Conservation (phyloP, 768 basidiomycete species). For the Mycena capillaripes region DNA sequence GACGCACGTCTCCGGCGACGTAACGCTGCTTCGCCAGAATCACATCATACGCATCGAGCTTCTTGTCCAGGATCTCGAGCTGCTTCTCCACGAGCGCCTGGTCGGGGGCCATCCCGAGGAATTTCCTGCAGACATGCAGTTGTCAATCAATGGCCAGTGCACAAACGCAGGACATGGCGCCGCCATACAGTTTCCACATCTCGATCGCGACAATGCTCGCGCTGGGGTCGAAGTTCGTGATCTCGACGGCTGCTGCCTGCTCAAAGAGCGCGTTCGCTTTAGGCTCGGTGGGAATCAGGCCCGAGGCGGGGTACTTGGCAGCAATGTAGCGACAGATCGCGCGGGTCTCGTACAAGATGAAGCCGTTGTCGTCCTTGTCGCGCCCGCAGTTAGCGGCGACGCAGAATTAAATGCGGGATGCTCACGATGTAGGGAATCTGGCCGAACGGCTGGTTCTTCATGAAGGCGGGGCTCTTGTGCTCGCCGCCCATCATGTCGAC, state of each 20-base stretch:
- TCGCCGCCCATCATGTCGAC: constrained; percentile 45
- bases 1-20: constrained; percentile 57
- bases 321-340: constrained; percentile 62
- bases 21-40: constrained; percentile 58
- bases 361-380: constrained; percentile 58
- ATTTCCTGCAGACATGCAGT: background rate
- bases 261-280: constrained; percentile 45
- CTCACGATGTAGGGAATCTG: constrained; percentile 45
- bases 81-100: constrained; percentile 36
- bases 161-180: no score
- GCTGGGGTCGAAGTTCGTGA: constrained; percentile 7
- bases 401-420: background rate
- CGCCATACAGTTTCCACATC: background rate
- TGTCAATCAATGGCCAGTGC: background rate
- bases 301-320: constrained; percentile 55
- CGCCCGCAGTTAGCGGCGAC: background rate
- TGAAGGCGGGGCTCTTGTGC: constrained; percentile 51
- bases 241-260: constrained; percentile 26
- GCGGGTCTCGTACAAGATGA: constrained; percentile 62
- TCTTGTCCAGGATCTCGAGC: constrained; percentile 42
- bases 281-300: constrained; percentile 53
- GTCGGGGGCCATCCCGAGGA: constrained; percentile 21
- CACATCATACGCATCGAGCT: constrained; percentile 57
- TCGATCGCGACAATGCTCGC: background rate
- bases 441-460: constrained; percentile 62